phyloP scores from a whole-genome alignment of 2,329 filamentous ascomycete species.

The Niveomyces coronatus region DNA sequence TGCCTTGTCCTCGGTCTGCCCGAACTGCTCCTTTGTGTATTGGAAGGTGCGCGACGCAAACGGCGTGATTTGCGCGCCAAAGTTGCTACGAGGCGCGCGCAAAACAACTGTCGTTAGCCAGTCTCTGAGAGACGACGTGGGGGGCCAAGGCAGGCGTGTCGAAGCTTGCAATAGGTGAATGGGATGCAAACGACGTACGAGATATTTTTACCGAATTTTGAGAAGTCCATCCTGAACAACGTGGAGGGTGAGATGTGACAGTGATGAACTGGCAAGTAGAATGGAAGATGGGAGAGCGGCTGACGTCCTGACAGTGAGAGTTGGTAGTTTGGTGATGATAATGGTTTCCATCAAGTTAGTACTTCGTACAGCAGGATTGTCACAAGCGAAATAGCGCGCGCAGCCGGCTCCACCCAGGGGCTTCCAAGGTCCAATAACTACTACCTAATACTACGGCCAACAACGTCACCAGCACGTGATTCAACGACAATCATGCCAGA shows the following conservation, averaged over 20 bases:
- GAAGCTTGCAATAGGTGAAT: background rate
- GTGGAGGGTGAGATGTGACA: background rate
- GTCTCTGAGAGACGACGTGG: conserved; percentile 5
- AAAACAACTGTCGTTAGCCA: conserved; percentile 2
- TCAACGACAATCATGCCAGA: too few relatives aligned
- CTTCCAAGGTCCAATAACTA: background rate
- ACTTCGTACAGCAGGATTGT: too few relatives aligned
- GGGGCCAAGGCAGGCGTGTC: conserved; percentile 10
- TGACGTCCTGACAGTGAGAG: conserved; percentile 5
- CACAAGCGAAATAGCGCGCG: conserved; percentile 20
- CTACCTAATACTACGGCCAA: background rate
- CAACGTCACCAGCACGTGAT: conserved; percentile 8
- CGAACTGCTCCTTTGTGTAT: conserved; percentile 95
- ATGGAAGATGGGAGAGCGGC: conserved; percentile 9
- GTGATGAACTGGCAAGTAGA: background rate
- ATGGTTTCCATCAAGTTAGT: too few relatives aligned
- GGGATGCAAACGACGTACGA: conserved; percentile 31
- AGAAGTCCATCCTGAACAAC: conserved; percentile 43
- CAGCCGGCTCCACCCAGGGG: conserved; percentile 13
- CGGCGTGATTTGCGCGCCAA: conserved; percentile 77
- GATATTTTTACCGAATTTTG: conserved; percentile 46
- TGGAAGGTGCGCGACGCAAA: conserved; percentile 92
- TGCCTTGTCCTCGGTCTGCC: conserved; percentile 89
- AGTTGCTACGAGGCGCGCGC: conserved; percentile 28
- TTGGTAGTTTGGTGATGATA: too few relatives aligned